Conservation (phyloP, 257 asterid genomes). For the Coffea eugenioides region DNA sequence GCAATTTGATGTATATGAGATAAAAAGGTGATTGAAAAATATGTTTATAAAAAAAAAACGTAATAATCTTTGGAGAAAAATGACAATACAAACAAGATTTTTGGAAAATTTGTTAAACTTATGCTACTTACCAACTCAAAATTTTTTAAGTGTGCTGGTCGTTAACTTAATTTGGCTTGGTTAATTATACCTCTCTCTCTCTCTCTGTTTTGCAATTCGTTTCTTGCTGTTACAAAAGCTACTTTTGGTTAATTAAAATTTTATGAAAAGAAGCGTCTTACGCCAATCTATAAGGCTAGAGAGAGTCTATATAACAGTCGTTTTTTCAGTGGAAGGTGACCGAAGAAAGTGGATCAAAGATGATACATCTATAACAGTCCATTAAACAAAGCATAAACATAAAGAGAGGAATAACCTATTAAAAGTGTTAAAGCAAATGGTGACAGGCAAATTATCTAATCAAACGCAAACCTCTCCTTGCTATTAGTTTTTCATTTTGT, state of each 20-base stretch:
- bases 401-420: neutral
- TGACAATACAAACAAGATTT: too few species aligned
- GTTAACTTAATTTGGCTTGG: neutral
- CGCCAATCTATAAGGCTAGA: conserved; percentile 1
- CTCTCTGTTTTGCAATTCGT: neutral
- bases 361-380: neutral
- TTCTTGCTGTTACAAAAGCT: conserved; percentile 11
- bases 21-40: too few species aligned
- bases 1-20: too few species aligned
- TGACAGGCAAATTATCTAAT: neutral
- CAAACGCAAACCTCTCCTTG: neutral
- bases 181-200: neutral
- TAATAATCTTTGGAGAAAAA: too few species aligned
- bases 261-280: neutral
- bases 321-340: neutral
- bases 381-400: neutral
- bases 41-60: too few species aligned
- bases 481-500: neutral
- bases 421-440: neutral
- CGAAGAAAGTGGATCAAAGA: neutral
- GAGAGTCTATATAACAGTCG: neutral
- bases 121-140: neutral
- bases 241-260: neutral
- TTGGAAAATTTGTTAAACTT: too few species aligned
- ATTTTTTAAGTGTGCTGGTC: too few species aligned